phyloP scores from a whole-genome alignment of 1,284 basidiomycete genomes.

The Puccinia coronata region DNA sequence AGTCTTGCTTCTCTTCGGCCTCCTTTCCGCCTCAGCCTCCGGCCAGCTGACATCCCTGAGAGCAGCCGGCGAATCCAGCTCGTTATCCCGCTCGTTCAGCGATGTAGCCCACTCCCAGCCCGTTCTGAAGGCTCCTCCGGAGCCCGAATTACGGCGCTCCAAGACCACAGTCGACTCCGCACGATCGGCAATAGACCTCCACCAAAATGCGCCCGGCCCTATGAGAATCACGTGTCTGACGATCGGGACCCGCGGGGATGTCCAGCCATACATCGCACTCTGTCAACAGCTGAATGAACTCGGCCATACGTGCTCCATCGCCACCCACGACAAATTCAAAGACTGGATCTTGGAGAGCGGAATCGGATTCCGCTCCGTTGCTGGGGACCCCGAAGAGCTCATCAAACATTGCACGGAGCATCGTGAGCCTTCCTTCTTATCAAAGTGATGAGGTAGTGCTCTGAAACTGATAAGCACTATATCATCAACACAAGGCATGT shows the following conservation, averaged over 20 bases:
- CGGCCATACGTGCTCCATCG: conserved; percentile 69
- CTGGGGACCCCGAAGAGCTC: conserved; percentile 66
- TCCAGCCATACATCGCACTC: conserved; percentile 72
- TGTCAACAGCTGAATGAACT: conserved; percentile 64
- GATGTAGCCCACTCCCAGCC: neutral
- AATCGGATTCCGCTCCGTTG: conserved; percentile 66
- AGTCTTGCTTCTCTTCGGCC: neutral
- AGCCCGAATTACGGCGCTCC: neutral
- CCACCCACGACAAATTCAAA: conserved; percentile 68
- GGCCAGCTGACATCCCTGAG: too few relatives aligned
- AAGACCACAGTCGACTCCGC: neutral
- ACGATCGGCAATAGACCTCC: neutral
- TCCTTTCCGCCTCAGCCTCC: neutral
- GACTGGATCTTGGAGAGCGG: conserved; percentile 64
- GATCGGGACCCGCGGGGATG: conserved; percentile 64
- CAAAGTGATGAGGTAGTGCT: too few relatives aligned
- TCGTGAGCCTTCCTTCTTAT: conserved; percentile 3
- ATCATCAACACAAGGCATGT: conserved; percentile 59
- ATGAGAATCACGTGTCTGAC: conserved; percentile 51
- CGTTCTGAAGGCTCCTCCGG: neutral
- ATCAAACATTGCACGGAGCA: conserved; percentile 60
- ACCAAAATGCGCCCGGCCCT: neutral
- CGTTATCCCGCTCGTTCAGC: neutral
- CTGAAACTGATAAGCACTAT: neutral
- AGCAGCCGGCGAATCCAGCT: too few relatives aligned